Base-by-base conservation (phyloP, 2,329 filamentous ascomycete genomes). In the Hortaea werneckii region DNA sequence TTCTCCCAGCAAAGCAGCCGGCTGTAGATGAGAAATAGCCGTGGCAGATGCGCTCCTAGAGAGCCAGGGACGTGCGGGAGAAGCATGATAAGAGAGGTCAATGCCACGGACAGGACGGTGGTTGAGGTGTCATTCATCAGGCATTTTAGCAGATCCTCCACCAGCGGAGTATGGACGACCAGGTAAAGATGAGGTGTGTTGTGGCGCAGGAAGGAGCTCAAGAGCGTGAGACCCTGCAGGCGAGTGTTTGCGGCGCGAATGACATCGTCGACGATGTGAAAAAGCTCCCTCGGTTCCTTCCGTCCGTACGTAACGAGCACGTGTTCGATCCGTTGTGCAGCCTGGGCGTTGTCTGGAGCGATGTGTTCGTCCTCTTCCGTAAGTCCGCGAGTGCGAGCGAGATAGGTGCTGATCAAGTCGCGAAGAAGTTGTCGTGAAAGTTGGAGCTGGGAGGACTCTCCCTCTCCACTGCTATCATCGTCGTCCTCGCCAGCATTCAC, bases 11-110 rank as follows among this genome's bases (percentile, higher is more conserved):
- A 92, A 0, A 92, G 67, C 39, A 90, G 66, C 41, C 87, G 75
- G 45, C 82, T 84, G 62, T 92, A 92, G 43, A 92, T 82, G 50
- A 88, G 82, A 72, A 90, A 92, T 12, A 92, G 69, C 13, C 79
- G 78, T 29, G 85, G 81, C 5, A 92, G 71, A 58, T 83, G 76
- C 1, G 78, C 74, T 1, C 80, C 78, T 10, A 89, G 67, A 2
- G 82, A 82, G 54, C 77, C 82, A 1, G 85, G 85, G 64, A 90
- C 85, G 59, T 89, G 85, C 1, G 86, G 86, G 42, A 92, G 65
- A 28, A 90, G 78, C 86, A 92, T 92, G 53, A 86, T 82, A 48
- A 92, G 66, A 6, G 80, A 78, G 4, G 83, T 85, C 43, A 92
- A 68, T 1, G 85, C 83, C 38, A 87, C 69, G 1, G 85, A 85